Evolutionary conservation across 345 rosid species (phyloP).

Genomic region (Rhodamnia rubescens): DNA sequence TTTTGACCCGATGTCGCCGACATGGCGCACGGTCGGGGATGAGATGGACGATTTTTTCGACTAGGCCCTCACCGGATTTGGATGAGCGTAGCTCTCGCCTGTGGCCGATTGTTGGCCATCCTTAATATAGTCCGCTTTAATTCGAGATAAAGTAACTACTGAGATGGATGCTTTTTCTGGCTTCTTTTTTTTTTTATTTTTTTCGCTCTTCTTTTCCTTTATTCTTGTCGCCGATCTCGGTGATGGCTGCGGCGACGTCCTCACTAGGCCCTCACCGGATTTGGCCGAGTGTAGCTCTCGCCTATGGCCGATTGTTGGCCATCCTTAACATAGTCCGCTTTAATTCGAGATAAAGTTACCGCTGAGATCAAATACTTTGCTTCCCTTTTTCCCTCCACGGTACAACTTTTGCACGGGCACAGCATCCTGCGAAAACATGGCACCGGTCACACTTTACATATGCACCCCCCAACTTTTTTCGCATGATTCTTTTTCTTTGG

Average conservation of each 20-base stretch:
- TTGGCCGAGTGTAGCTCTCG: background rate
- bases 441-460: background rate
- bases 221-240: background rate
- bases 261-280: background rate
- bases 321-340: too few relatives aligned
- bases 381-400: background rate
- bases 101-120: background rate
- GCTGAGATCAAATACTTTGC: background rate
- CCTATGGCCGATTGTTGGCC: background rate
- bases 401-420: background rate
- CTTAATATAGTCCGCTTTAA: too few relatives aligned
- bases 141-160: too few relatives aligned
- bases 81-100: background rate
- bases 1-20: rapidly evolving
- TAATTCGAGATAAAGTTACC: background rate
- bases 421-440: background rate
- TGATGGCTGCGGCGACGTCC: rapidly evolving
- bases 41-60: rapidly evolving
- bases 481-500: background rate
- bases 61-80: background rate
- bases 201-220: background rate
- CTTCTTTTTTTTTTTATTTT: background rate
- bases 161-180: background rate
- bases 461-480: background rate
- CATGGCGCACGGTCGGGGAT: rapidly evolving